Conservation (phyloP, 2,329 filamentous ascomycete species). For the Colletotrichum cereale region DNA sequence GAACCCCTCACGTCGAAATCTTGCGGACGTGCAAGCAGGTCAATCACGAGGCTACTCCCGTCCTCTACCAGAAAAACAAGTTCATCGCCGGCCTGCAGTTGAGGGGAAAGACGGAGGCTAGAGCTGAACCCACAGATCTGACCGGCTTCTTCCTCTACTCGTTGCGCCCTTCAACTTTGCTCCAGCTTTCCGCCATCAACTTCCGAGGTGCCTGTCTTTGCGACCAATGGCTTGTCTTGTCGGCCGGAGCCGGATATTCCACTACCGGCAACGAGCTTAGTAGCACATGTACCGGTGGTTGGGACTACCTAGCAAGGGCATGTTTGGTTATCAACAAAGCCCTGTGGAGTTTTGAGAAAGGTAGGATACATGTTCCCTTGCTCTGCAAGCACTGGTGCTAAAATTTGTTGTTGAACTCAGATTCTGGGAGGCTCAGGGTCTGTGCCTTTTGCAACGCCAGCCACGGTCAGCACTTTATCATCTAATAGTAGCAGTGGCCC, state of each 20-base stretch:
- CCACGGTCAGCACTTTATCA: constrained; percentile 11
- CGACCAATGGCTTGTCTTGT: constrained; percentile 19
- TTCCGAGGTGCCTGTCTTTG: constrained; percentile 43
- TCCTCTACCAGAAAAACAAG: constrained; percentile 48
- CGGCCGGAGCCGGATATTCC: neutral
- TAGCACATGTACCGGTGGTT: neutral
- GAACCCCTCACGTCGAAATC: constrained; percentile 44
- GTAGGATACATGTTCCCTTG: neutral
- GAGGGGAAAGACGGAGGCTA: constrained; percentile 37
- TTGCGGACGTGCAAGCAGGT: constrained; percentile 48
- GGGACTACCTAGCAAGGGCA: neutral
- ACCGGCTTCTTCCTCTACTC: constrained; percentile 42
- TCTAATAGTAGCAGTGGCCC: neutral
- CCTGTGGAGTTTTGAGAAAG: constrained; percentile 20
- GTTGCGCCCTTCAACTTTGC: constrained; percentile 43
- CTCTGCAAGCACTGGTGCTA: neutral
- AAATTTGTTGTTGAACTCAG: neutral
- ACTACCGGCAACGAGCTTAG: neutral
- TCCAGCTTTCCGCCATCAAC: constrained; percentile 33
- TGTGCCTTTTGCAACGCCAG: constrained; percentile 32
- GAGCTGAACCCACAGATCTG: constrained; percentile 5
- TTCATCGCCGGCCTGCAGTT: constrained; percentile 44
- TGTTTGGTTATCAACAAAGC: constrained; percentile 13
- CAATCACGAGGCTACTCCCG: constrained; percentile 47
- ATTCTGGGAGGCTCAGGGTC: constrained; percentile 12